Evolutionary conservation across 805 yeast species (phyloP).

Genomic region (Lachancea sp.): DNA sequence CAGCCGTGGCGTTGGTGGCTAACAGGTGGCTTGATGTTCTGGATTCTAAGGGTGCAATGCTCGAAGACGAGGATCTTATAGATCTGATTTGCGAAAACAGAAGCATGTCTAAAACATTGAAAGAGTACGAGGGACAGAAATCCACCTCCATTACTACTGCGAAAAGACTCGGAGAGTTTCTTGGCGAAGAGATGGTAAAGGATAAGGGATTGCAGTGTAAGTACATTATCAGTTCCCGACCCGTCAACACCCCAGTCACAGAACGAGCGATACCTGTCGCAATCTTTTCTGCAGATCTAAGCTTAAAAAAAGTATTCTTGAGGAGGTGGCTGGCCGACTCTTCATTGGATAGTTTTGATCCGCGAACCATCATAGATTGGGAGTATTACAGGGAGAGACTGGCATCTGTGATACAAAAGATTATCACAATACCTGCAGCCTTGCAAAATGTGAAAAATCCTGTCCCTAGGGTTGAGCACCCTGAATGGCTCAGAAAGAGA

Average conservation of each 20-base stretch:
- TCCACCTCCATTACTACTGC: conserved; percentile 97
- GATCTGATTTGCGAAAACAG: conserved; percentile 94
- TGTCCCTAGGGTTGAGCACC: conserved; percentile 89
- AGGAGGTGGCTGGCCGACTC: conserved; percentile 85
- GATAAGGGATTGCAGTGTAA: conserved; percentile 95
- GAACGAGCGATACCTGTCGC: conserved; percentile 97
- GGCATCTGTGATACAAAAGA: conserved; percentile 89
- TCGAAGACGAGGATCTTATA: conserved; percentile 90
- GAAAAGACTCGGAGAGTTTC: conserved; percentile 81
- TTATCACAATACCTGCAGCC: conserved; percentile 96
- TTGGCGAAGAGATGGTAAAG: conserved; percentile 94
- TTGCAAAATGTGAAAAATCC: conserved; percentile 83
- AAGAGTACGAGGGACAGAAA: conserved; percentile 84
- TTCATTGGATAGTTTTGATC: conserved; percentile 72
- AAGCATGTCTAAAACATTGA: conserved; percentile 86
- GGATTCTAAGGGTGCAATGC: conserved; percentile 75
- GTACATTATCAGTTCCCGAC: conserved; percentile 80
- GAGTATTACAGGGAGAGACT: conserved; percentile 82
- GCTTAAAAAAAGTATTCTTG: conserved; percentile 64
- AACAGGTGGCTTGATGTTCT: conserved; percentile 93
- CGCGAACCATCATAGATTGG: conserved; percentile 90
- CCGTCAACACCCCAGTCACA: conserved; percentile 82
- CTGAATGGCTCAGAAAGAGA: conserved; percentile 78
- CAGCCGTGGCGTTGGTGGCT: conserved; percentile 86
- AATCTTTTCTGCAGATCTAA: conserved; percentile 76